A percentile compares a stretch with the other conserved stretches of the same genome.
Conservation (phyloP, 352 stramenopile genomes). For the Pythium folliculosum region DNA sequence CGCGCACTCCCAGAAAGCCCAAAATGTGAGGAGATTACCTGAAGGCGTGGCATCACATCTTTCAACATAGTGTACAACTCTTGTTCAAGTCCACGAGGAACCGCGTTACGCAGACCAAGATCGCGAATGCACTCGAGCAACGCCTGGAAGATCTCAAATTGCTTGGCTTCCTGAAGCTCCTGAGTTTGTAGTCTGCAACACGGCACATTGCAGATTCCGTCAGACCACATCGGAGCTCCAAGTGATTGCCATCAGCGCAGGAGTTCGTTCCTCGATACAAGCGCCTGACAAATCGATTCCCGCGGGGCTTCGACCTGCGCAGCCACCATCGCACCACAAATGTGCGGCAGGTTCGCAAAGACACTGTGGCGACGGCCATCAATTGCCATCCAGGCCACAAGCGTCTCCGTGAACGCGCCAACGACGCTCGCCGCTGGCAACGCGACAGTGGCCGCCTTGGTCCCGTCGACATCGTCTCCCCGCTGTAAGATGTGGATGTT, state of each 20-base stretch:
- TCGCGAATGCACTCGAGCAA: constrained; percentile 63
- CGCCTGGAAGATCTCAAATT: constrained; percentile 63
- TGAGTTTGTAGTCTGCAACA: constrained; percentile 40
- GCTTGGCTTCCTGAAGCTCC: constrained; percentile 33
- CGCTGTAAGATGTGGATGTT: constrained; percentile 31
- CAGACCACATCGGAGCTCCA: not conserved
- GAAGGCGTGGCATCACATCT: constrained; percentile 56
- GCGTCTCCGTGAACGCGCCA: constrained; percentile 4
- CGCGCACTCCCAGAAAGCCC: not conserved
- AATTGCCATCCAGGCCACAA: constrained; percentile 12
- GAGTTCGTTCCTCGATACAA: constrained; percentile 31
- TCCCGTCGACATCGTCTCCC: constrained; percentile 14
- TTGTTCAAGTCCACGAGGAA: constrained; percentile 36
- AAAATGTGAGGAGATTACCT: constrained; percentile 31
- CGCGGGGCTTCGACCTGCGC: not conserved
- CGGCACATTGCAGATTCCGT: not conserved
- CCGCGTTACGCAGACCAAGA: constrained; percentile 40
- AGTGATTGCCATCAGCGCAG: not conserved
- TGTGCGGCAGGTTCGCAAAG: constrained; percentile 15
- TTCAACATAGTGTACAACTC: constrained; percentile 40
- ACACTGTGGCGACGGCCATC: constrained; percentile 11
- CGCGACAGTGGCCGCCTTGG: not conserved
- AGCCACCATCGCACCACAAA: constrained; percentile 14
- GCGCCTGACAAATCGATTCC: constrained; percentile 6
- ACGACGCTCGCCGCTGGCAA: constrained; percentile 2